Conservation (phyloP, 805 yeast species). For the Candida parachauliodes region DNA sequence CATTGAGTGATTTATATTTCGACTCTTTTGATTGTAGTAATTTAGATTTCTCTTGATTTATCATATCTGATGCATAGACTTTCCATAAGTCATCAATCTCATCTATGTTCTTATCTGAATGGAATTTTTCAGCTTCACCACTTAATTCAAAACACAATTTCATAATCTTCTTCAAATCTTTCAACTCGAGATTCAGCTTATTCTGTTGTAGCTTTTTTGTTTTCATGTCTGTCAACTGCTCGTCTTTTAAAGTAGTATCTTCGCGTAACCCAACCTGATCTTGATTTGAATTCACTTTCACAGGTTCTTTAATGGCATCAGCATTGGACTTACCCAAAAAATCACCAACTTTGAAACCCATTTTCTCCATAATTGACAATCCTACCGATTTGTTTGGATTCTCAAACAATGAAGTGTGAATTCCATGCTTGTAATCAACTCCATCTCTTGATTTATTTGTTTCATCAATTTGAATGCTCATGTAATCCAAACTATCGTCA, state of each 20-base stretch:
- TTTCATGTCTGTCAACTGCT: constrained; percentile 6
- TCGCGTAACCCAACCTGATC: neutral
- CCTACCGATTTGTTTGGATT: constrained; percentile 35
- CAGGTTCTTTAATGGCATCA: constrained; percentile 28
- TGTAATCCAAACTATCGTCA: constrained; percentile 10
- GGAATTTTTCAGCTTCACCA: constrained; percentile 30
- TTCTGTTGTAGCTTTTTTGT: constrained; percentile 1
- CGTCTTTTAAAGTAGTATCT: neutral
- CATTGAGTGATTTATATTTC: neutral
- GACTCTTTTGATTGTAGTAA: constrained; percentile 9
- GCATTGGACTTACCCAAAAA: constrained; percentile 32
- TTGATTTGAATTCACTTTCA: constrained; percentile 10
- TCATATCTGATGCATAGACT: constrained; percentile 15
- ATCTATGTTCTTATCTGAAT: constrained; percentile 21
- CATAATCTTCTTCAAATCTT: constrained; percentile 26
- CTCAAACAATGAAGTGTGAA: constrained; percentile 4
- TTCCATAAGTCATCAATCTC: constrained; percentile 42
- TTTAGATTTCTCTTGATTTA: constrained; percentile 1
- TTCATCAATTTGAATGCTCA: constrained; percentile 10
- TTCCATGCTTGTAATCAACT: neutral
- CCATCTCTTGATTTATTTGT: too few relatives aligned
- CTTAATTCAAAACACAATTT: constrained; percentile 40
- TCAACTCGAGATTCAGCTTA: neutral
- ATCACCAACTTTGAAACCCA: constrained; percentile 55
- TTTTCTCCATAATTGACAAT: constrained; percentile 50